Conservation (phyloP, 1,284 basidiomycete genomes). For the Cutaneotrichosporon curvatum region DNA sequence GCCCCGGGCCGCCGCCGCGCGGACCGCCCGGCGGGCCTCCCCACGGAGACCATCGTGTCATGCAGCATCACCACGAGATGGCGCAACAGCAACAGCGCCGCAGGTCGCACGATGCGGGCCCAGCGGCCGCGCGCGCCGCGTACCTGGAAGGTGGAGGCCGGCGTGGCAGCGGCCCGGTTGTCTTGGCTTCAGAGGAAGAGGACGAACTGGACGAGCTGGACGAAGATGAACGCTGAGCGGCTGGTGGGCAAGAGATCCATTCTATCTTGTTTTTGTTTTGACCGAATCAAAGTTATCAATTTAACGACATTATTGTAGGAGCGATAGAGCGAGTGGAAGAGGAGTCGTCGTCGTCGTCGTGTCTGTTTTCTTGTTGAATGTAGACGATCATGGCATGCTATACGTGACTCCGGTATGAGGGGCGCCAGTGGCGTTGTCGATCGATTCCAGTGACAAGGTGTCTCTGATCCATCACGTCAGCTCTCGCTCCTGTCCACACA, state of each 20-base stretch:
- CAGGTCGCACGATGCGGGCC: slow-evolving; percentile 8
- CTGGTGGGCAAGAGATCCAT: too few species aligned
- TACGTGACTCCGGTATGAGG: too few species aligned
- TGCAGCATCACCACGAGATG: neutral
- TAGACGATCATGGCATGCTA: too few species aligned
- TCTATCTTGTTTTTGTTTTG: too few species aligned
- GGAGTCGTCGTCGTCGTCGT: neutral
- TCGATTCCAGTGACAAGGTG: too few species aligned
- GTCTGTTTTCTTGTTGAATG: neutral
- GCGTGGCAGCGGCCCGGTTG: neutral
- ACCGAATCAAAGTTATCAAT: too few species aligned
- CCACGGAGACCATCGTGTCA: neutral
- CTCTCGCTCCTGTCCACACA: too few species aligned
- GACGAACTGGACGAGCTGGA: slow-evolving; percentile 19
- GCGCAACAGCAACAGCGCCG: slow-evolving; percentile 1
- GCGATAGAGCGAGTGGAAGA: too few species aligned
- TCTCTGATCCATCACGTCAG: too few species aligned
- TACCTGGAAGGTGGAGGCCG: neutral
- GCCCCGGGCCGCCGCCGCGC: slow-evolving; percentile 3
- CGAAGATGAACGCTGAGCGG: slow-evolving; percentile 7
- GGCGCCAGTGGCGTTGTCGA: too few species aligned
- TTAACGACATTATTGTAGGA: too few species aligned
- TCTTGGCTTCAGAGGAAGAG: slow-evolving; percentile 4
- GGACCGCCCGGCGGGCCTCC: slow-evolving; percentile 1
- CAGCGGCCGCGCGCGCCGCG: slow-evolving; percentile 1